These are phyloP conservation scores for Nemophila menziesii DNA, from an alignment of 257 asterid genomes.

Conservation along the genomic window DNA sequence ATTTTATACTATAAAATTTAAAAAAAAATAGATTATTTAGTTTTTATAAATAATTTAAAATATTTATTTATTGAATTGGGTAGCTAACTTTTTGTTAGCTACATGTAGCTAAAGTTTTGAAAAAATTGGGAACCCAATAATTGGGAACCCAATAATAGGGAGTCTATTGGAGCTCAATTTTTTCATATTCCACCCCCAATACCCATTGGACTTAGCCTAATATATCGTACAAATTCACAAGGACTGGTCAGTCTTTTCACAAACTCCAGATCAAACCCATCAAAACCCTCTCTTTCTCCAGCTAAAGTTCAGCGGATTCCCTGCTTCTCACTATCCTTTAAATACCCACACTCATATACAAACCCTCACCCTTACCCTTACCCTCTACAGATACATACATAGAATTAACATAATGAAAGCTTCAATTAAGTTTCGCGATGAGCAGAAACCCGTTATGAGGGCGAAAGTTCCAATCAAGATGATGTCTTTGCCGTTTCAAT, in stretches of 20 bases:
- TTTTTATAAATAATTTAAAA: no score
- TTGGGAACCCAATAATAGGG: no score
- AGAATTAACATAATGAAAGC: slow-evolving; percentile 53
- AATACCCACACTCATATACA: background rate
- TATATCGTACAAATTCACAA: background rate
- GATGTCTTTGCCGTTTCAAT: slow-evolving; percentile 59
- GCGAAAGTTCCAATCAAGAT: slow-evolving; percentile 81
- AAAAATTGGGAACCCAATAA: no score
- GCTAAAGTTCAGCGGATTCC: slow-evolving; percentile 5
- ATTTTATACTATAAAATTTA: no score
- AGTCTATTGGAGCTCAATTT: no score
- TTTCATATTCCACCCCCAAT: background rate
- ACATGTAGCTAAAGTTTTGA: no score
- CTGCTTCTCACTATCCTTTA: background rate
- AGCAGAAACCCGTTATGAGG: slow-evolving; percentile 64
- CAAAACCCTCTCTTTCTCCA: background rate
- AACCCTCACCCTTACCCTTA: background rate
- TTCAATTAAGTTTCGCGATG: slow-evolving; percentile 85
- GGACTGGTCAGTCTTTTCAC: background rate
- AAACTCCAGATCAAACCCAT: background rate
- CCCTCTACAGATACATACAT: no score
- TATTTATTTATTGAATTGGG: no score
- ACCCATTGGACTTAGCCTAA: background rate
- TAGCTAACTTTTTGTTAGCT: no score
- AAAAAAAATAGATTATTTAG: no score